A percentile compares a stretch with the other conserved stretches of the same genome.
Evolutionary conservation across 371 early-diverging fungal genomes (phyloP).

Genomic region (Coemansia linderi): DNA sequence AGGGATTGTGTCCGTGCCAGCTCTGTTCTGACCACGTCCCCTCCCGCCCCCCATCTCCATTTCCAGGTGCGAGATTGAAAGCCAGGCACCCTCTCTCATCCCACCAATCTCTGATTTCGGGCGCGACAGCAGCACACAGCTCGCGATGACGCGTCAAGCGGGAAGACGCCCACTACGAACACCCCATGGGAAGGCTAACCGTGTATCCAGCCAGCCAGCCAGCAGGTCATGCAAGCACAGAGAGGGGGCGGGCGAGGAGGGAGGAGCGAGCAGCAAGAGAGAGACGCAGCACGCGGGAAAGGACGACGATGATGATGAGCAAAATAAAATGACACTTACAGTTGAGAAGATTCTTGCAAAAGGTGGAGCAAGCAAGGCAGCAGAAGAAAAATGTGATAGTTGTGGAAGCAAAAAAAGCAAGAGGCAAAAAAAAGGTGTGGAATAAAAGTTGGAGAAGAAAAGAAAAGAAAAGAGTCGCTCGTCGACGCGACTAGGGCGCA

Average conservation of each 20-base stretch:
- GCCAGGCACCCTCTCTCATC: neutral
- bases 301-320: neutral
- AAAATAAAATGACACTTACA: neutral
- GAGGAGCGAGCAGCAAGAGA: neutral
- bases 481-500: slow-evolving; percentile 15
- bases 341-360: slow-evolving; percentile 7
- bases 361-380: slow-evolving; percentile 4
- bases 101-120: neutral
- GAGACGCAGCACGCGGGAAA: neutral
- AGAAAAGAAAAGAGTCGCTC: slow-evolving; percentile 11
- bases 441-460: slow-evolving; percentile 4
- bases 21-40: neutral
- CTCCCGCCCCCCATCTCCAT: neutral
- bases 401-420: slow-evolving; percentile 27
- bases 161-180: neutral
- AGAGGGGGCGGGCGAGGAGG: neutral
- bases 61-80: neutral
- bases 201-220: neutral
- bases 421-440: slow-evolving; percentile 7
- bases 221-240: neutral
- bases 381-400: slow-evolving; percentile 18
- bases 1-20: slow-evolving; percentile 4
- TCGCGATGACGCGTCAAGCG: neutral
- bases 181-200: neutral
- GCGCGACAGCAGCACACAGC: neutral